Base-by-base conservation (phyloP, 768 basidiomycete genomes). In the Tubosaeta sp. region DNA sequence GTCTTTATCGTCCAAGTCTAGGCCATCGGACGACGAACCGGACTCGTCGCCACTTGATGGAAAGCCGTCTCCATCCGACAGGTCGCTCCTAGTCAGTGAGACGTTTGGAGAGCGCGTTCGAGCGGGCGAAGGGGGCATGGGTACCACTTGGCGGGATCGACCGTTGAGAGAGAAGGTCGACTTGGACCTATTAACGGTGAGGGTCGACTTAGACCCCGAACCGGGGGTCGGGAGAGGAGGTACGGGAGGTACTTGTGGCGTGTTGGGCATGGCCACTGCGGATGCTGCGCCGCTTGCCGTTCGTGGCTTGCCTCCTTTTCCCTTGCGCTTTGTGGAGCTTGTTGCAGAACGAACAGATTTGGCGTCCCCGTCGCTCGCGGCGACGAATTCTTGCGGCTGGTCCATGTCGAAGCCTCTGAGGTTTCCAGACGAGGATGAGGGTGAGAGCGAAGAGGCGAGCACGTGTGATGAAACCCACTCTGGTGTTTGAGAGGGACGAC, bases 211-310 rank as follows among this genome's bases (percentile, higher is more conserved):
- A 27, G 67, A 56, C 7, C 31, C 51, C 1, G 57, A 44, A 34
- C 45, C 32, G 45, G 62, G 22, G 45, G 52, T 4, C 27, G 65
- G 48, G 33, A 52, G 43, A 43, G 59, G 52, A 1, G 67, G 66
- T 11, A 66, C 12, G 11, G 66, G 78, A 17, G 78, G 77, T 5
- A 78, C 69, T 2, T 75, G 74, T 50, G 82, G 65, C 0, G 81
- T 72, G 56, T 82, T 80, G 11, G 82, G 80, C 78, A 88, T 86
- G 43, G 83, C 78, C 29, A 85, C 70, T 16, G 85, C 82, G 16
- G 82, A 82, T 3, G 83, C 81, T 1, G 85, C 84, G 46, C 82
- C 80, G 0, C 79, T 76, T 2, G 81, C 77, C 60, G 69, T 74
- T 32, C 70, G 66, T 29, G 60, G 48, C 31, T 47, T 64, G 17